A percentile compares a stretch with the other conserved stretches of the same genome.
Evolutionary conservation across 1,284 basidiomycete genomes (phyloP).

Genomic region (Xanthoconium separans): DNA sequence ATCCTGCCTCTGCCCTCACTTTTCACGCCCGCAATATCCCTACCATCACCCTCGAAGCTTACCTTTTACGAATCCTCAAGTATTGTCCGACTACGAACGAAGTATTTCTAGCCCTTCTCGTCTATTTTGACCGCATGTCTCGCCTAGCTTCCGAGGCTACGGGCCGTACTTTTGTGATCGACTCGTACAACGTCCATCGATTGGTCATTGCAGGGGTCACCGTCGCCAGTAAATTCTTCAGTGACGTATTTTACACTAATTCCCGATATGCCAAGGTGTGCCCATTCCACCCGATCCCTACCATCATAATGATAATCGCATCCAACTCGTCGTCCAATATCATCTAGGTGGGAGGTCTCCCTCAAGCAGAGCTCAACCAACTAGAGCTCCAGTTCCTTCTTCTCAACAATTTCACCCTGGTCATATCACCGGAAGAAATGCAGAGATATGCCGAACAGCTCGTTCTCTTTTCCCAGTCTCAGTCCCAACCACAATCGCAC

Average conservation of each 20-base stretch:
- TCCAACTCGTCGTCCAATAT: not conserved
- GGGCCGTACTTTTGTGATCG: slow-evolving; percentile 85
- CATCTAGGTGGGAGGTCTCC: slow-evolving; percentile 86
- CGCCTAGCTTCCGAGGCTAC: slow-evolving; percentile 66
- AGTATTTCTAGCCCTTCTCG: slow-evolving; percentile 90
- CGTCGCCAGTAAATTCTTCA: slow-evolving; percentile 98
- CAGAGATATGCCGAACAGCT: slow-evolving; percentile 93
- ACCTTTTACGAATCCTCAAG: slow-evolving; percentile 93
- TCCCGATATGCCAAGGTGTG: slow-evolving; percentile 96
- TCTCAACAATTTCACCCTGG: slow-evolving; percentile 91
- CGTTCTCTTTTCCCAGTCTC: slow-evolving; percentile 57
- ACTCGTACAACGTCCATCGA: slow-evolving; percentile 95
- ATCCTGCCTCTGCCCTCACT: slow-evolving; percentile 81
- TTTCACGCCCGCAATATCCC: slow-evolving; percentile 97
- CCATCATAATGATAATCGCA: not conserved
- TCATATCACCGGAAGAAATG: slow-evolving; percentile 89
- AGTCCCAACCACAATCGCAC: slow-evolving; percentile 24
- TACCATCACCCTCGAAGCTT: slow-evolving; percentile 92
- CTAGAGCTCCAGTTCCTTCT: slow-evolving; percentile 96
- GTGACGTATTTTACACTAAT: slow-evolving; percentile 99
- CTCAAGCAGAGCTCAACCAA: slow-evolving; percentile 92
- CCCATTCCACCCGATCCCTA: slow-evolving; percentile 14
- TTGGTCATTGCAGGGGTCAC: slow-evolving; percentile 97
- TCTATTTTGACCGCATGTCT: slow-evolving; percentile 95
- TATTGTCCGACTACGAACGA: slow-evolving; percentile 99